Evolutionary conservation across 2,329 filamentous ascomycete genomes (phyloP).

Genomic region (Pestalotiopsis sp.): DNA sequence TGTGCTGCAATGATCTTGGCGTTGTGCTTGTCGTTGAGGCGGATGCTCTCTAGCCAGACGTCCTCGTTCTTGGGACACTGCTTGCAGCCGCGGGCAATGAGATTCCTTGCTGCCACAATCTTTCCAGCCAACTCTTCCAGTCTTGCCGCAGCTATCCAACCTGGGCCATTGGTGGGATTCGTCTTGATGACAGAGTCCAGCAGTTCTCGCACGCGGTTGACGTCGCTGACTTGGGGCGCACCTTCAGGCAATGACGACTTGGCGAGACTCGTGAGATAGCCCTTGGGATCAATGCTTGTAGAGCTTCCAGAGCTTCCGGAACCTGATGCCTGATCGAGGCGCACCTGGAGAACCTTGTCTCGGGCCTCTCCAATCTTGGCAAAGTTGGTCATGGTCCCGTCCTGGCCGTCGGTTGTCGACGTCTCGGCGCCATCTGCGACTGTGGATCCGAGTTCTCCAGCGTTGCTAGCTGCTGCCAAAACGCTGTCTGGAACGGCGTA

Average conservation of each 20-base stretch:
- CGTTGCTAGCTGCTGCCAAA: slow-evolving; percentile 80
- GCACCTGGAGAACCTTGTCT: slow-evolving; percentile 94
- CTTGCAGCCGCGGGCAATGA: slow-evolving; percentile 86
- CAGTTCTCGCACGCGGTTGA: slow-evolving; percentile 88
- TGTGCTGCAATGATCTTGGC: slow-evolving; percentile 94
- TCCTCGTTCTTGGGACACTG: slow-evolving; percentile 94
- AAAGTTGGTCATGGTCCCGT: slow-evolving; percentile 97
- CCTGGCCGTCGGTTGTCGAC: slow-evolving; percentile 53
- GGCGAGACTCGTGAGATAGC: slow-evolving; percentile 90
- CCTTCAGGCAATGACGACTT: slow-evolving; percentile 79
- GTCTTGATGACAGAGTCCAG: slow-evolving; percentile 98
- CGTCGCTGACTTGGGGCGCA: slow-evolving; percentile 87
- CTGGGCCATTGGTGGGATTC: slow-evolving; percentile 91
- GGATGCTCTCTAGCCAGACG: slow-evolving; percentile 94
- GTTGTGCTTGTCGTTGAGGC: slow-evolving; percentile 88
- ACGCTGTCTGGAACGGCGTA: slow-evolving; percentile 98
- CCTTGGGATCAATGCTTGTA: slow-evolving; percentile 91
- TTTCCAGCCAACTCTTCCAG: slow-evolving; percentile 93
- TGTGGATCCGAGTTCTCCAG: slow-evolving; percentile 82
- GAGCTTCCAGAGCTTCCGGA: slow-evolving; percentile 74
- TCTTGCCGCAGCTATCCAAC: slow-evolving; percentile 93
- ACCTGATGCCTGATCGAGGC: slow-evolving; percentile 84
- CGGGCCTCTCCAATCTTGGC: slow-evolving; percentile 94
- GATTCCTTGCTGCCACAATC: slow-evolving; percentile 82
- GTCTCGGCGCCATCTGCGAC: slow-evolving; percentile 77